Conservation (phyloP, 495 filamentous ascomycete species). For the Lasiosphaeris hirsuta region DNA sequence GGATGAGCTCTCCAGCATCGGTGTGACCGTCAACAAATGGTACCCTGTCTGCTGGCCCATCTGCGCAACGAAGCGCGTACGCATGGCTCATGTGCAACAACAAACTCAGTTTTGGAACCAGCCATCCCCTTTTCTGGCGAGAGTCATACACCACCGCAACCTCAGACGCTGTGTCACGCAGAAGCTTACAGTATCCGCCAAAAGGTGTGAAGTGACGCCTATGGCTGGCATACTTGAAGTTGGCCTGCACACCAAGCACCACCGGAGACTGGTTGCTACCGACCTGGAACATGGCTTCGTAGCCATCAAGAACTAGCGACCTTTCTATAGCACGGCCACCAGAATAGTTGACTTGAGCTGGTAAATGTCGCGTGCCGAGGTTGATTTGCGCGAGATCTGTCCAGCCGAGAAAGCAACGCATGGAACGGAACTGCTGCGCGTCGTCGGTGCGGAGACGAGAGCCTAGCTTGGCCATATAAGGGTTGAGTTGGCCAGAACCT, state of each 20-base stretch:
- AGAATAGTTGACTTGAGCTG: background rate
- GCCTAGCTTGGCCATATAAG: background rate
- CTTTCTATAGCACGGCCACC: too few species aligned
- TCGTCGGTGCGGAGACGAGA: background rate
- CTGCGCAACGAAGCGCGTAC: background rate
- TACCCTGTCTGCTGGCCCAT: background rate
- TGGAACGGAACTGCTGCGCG: background rate
- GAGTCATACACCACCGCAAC: background rate
- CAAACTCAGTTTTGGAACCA: background rate
- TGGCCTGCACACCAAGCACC: background rate
- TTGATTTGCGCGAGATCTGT: background rate
- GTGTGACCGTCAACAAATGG: background rate
- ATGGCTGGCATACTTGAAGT: background rate
- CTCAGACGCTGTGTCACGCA: background rate
- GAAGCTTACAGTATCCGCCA: background rate
- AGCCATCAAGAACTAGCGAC: too few species aligned
- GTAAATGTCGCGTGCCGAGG: background rate
- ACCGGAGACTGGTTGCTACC: too few species aligned
- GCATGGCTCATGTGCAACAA: background rate
- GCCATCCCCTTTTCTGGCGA: background rate
- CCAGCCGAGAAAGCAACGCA: background rate
- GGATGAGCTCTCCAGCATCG: background rate
- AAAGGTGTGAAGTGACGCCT: background rate
- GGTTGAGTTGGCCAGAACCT: background rate
- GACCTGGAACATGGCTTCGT: too few species aligned